These are phyloP conservation scores for Alternaria brassicicola DNA, from an alignment of 2,329 filamentous ascomycete genomes.

Conservation along the genomic window DNA sequence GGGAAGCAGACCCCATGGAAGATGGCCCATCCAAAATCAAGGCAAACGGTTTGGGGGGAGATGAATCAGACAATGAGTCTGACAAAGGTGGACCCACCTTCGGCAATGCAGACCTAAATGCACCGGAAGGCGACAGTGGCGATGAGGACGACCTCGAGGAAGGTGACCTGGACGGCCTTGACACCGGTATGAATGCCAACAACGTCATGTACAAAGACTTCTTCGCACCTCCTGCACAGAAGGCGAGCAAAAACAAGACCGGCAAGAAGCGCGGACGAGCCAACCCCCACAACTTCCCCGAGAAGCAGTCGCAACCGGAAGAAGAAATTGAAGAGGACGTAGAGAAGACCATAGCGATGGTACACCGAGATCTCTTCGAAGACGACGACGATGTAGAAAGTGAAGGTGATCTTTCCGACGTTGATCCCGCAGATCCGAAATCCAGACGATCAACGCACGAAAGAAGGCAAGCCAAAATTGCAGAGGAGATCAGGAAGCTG, in stretches of 20 bases:
- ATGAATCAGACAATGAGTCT: constrained; percentile 63
- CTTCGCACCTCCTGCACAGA: constrained; percentile 83
- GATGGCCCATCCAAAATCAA: constrained; percentile 39
- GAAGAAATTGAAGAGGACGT: constrained; percentile 64
- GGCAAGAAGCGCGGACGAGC: constrained; percentile 60
- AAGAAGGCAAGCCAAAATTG: constrained; percentile 81
- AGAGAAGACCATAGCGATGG: constrained; percentile 81
- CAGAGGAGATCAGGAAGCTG: constrained; percentile 87
- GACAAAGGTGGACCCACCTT: constrained; percentile 83
- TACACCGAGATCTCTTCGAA: constrained; percentile 89
- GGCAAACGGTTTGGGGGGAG: constrained; percentile 36
- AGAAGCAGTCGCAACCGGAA: constrained; percentile 27
- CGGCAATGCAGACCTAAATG: constrained; percentile 76
- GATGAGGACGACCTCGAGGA: constrained; percentile 66
- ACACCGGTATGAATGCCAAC: constrained; percentile 75
- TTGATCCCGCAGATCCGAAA: constrained; percentile 71
- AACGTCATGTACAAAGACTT: constrained; percentile 92
- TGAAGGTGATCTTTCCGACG: constrained; percentile 63
- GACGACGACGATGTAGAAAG: constrained; percentile 66
- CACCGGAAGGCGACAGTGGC: constrained; percentile 72
- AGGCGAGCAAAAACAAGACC: constrained; percentile 65
- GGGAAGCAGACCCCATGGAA: constrained; percentile 76
- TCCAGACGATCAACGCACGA: constrained; percentile 85
- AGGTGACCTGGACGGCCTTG: constrained; percentile 58
- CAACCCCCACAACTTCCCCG: constrained; percentile 59